Evolutionary conservation across 805 yeast species (phyloP).

Genomic region (Candida pseudoglaebosa): DNA sequence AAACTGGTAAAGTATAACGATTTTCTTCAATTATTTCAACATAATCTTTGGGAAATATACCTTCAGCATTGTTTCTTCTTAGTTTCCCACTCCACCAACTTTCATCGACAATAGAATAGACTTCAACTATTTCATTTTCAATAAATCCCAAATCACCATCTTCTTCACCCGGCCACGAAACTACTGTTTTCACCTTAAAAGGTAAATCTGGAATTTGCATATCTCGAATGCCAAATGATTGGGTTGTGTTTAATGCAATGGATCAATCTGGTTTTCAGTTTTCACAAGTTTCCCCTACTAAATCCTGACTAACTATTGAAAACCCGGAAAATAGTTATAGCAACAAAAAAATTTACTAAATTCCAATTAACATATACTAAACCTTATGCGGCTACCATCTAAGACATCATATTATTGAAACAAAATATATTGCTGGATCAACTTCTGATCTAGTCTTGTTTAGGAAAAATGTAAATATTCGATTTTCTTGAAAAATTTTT

Average conservation of each 20-base stretch:
- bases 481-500: too few species aligned
- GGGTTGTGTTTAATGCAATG: too few species aligned
- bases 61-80: slow-evolving; percentile 74
- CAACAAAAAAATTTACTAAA: too few species aligned
- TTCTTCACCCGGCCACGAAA: slow-evolving; percentile 92
- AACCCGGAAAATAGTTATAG: too few species aligned
- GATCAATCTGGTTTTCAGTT: too few species aligned
- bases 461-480: not conserved
- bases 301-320: too few species aligned
- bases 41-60: slow-evolving; percentile 84
- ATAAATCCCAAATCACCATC: slow-evolving; percentile 88
- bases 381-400: slow-evolving; percentile 1
- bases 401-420: not conserved
- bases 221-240: too few species aligned
- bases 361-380: too few species aligned
- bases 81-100: slow-evolving; percentile 89
- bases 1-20: not conserved
- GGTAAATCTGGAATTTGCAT: slow-evolving; percentile 48
- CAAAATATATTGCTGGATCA: slow-evolving; percentile 1
- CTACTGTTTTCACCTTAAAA: slow-evolving; percentile 73
- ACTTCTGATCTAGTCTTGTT: not conserved
- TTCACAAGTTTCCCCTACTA: too few species aligned
- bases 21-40: slow-evolving; percentile 54
- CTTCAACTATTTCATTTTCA: slow-evolving; percentile 90
- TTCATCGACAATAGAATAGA: slow-evolving; percentile 75